A percentile compares a stretch with the other conserved stretches of the same genome.
phyloP scores from a whole-genome alignment of 345 rosid genomes.

The Geranium brycei region DNA sequence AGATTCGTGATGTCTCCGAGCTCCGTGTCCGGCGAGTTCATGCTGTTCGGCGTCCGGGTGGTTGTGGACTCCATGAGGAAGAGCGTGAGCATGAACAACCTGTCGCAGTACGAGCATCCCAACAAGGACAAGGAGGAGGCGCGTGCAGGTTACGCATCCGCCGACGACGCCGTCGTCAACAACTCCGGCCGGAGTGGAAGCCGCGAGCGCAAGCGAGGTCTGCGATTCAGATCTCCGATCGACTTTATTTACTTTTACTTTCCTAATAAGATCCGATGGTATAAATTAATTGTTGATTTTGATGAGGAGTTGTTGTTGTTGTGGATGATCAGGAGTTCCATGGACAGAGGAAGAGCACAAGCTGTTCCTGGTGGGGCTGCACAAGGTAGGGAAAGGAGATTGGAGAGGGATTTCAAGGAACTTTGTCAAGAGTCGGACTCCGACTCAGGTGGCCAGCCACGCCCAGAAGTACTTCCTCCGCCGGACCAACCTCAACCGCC shows the following conservation, averaged over 20 bases:
- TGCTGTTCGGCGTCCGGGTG: slow-evolving; percentile 83
- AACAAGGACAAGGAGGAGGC: slow-evolving; percentile 18
- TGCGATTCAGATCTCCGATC: slow-evolving; percentile 6
- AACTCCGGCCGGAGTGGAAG: slow-evolving; percentile 17
- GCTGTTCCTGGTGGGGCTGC: slow-evolving; percentile 65
- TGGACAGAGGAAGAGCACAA: slow-evolving; percentile 98
- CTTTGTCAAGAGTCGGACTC: slow-evolving; percentile 76
- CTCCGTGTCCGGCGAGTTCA: slow-evolving; percentile 33
- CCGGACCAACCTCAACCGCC: slow-evolving; percentile 66
- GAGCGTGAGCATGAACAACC: slow-evolving; percentile 73
- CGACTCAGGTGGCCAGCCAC: slow-evolving; percentile 95
- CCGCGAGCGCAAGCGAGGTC: slow-evolving; percentile 90
- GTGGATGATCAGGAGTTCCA: slow-evolving; percentile 47
- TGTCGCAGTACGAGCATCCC: slow-evolving; percentile 61
- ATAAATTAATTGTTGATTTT: too few species aligned
- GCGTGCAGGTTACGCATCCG: slow-evolving; percentile 51
- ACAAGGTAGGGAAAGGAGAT: slow-evolving; percentile 85
- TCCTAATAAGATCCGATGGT: background rate
- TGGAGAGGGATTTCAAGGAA: slow-evolving; percentile 90
- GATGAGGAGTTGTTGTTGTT: too few species aligned
- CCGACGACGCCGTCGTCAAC: slow-evolving; percentile 61
- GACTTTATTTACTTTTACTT: background rate
- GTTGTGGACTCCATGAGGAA: slow-evolving; percentile 92
- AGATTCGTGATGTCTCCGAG: slow-evolving; percentile 13
- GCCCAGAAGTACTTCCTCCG: slow-evolving; percentile 93